These are phyloP conservation scores for Morella rubra DNA, from an alignment of 306 rosid genomes.

Conservation along the genomic window DNA sequence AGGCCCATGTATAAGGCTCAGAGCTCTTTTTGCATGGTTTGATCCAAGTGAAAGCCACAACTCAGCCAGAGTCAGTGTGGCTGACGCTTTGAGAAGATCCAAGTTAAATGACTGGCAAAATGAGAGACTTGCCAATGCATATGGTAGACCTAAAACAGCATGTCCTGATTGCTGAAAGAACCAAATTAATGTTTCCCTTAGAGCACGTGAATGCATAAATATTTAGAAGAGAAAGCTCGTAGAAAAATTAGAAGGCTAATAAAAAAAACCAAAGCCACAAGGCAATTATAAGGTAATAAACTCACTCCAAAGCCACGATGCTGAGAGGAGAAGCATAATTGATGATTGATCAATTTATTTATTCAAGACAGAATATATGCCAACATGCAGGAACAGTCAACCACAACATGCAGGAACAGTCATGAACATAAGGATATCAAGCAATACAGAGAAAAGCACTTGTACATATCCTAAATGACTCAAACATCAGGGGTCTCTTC, in stretches of 20 bases:
- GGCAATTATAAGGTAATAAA: background rate
- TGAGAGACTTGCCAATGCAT: constrained; percentile 92
- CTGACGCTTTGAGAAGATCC: constrained; percentile 96
- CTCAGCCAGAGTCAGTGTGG: constrained; percentile 85
- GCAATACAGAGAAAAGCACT: background rate
- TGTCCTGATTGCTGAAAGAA: constrained; percentile 85
- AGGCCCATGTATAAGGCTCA: constrained; percentile 82
- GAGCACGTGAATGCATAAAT: background rate
- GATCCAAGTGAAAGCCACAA: constrained; percentile 94
- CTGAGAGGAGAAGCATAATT: background rate
- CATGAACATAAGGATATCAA: background rate
- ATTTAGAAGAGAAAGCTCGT: background rate
- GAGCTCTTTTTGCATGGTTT: constrained; percentile 82
- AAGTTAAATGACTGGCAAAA: constrained; percentile 93
- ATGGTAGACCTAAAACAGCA: constrained; percentile 88
- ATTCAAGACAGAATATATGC: background rate
- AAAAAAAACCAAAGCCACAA: constrained; percentile 5
- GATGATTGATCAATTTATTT: background rate
- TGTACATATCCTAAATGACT: too few species aligned
- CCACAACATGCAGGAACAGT: background rate
- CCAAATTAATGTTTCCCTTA: background rate
- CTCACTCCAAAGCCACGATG: constrained; percentile 1
- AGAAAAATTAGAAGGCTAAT: background rate
- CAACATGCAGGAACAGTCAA: background rate
- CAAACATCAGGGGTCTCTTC: background rate